Conservation (phyloP, 768 basidiomycete species). For the Saitozyma sp. region DNA sequence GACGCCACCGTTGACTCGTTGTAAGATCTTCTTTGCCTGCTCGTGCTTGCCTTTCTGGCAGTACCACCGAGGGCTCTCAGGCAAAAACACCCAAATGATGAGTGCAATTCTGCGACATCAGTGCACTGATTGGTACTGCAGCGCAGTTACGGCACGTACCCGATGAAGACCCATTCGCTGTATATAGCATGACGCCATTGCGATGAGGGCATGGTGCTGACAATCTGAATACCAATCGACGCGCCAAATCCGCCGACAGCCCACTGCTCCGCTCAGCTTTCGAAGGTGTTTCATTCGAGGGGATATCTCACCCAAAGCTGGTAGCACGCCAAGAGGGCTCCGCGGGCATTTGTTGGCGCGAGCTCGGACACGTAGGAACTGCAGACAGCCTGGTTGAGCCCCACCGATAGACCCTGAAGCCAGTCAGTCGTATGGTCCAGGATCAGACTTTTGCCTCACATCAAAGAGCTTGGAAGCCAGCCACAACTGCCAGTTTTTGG, state of each 20-base stretch:
- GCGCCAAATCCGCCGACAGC: constrained; percentile 10
- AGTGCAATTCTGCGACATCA: constrained; percentile 9
- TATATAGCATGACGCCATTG: no score
- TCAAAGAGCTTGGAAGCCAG: constrained; percentile 7
- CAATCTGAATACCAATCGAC: constrained; percentile 9
- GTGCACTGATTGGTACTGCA: neutral
- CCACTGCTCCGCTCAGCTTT: neutral
- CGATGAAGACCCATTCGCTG: constrained; percentile 15
- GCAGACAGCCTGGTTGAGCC: constrained; percentile 6
- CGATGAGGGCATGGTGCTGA: constrained; percentile 25
- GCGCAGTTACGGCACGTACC: neutral
- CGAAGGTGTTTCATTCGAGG: no score
- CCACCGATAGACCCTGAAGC: constrained; percentile 15
- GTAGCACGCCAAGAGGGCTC: constrained; percentile 5
- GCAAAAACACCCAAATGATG: constrained; percentile 16
- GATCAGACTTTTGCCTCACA: neutral
- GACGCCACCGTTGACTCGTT: constrained; percentile 13
- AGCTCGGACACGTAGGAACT: constrained; percentile 23
- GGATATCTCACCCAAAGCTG: neutral
- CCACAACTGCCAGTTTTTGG: constrained; percentile 12
- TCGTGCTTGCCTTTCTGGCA: constrained; percentile 8
- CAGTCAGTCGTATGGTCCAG: neutral
- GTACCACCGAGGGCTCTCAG: constrained; percentile 11
- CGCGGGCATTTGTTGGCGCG: constrained; percentile 1
- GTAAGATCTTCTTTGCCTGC: neutral